Evolutionary conservation across 331 rosid species (phyloP).

Genomic region (Rosa hybrid): DNA sequence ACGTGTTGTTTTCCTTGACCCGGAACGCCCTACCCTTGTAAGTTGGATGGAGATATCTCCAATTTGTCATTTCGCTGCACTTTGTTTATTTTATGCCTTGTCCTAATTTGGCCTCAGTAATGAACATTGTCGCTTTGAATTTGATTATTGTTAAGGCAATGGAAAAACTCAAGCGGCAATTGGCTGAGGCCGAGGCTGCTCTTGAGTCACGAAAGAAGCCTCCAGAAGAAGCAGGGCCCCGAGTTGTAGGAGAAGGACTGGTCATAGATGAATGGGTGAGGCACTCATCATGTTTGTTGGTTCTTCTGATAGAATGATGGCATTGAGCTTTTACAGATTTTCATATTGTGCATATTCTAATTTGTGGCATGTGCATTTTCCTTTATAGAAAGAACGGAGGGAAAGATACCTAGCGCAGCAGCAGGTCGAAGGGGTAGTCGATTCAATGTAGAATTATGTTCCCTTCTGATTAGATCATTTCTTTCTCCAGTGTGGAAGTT

Average conservation of each 20-base stretch:
- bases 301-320: conserved; percentile 5
- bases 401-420: conserved; percentile 92
- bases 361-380: conserved; percentile 13
- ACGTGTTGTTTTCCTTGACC: conserved; percentile 81
- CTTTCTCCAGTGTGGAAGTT: conserved; percentile 27
- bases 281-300: conserved; percentile 11
- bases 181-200: conserved; percentile 92
- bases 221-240: conserved; percentile 73
- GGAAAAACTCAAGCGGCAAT: conserved; percentile 73
- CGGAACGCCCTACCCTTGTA: conserved; percentile 72
- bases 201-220: conserved; percentile 73
- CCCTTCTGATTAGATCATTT: conserved; percentile 23
- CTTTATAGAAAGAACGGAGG: conserved; percentile 86
- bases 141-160: conserved; percentile 49
- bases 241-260: conserved; percentile 78
- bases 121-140: not conserved
- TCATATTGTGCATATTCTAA: conserved; percentile 18
- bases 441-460: conserved; percentile 47
- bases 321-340: conserved; percentile 8
- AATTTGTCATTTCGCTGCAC: conserved; percentile 2
- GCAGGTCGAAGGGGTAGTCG: conserved; percentile 77
- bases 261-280: conserved; percentile 98
- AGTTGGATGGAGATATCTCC: conserved; percentile 28
- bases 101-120: not conserved
- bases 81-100: not conserved